A percentile compares a stretch with the other conserved stretches of the same genome.
These are phyloP conservation scores for Boletus eberwhitei DNA, from an alignment of 768 basidiomycete genomes.

Conservation along the genomic window DNA sequence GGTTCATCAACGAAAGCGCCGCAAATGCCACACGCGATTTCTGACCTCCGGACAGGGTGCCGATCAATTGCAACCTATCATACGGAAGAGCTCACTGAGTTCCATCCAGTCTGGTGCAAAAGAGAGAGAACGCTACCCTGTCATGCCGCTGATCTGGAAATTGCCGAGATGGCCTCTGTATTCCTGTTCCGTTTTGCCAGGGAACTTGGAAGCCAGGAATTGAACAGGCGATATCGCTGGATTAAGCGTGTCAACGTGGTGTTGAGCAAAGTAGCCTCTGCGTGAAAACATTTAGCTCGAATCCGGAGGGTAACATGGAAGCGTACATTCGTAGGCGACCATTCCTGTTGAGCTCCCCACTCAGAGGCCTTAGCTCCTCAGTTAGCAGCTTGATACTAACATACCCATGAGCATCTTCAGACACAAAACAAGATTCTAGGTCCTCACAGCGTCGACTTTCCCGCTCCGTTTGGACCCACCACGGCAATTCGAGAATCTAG, in stretches of 20 bases:
- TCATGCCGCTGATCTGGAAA: conserved; percentile 96
- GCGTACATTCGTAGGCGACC: conserved; percentile 85
- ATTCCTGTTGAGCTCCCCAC: conserved; percentile 85
- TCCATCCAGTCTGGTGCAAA: neutral
- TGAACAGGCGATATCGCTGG: conserved; percentile 88
- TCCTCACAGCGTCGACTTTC: conserved; percentile 89
- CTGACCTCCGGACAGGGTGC: conserved; percentile 91
- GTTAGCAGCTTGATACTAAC: conserved; percentile 74
- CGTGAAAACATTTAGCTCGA: neutral
- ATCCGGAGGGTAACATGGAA: conserved; percentile 1
- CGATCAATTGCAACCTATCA: conserved; percentile 77
- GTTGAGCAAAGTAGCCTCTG: conserved; percentile 91
- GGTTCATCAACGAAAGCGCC: conserved; percentile 76
- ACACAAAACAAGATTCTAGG: neutral
- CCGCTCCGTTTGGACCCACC: conserved; percentile 92
- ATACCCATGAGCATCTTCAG: conserved; percentile 6
- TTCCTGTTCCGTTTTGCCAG: conserved; percentile 94
- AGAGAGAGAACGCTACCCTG: conserved; percentile 51
- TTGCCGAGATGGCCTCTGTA: conserved; percentile 94
- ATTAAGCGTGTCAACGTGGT: conserved; percentile 90
- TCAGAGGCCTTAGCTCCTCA: conserved; percentile 20
- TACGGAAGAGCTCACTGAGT: neutral
- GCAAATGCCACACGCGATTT: conserved; percentile 96
- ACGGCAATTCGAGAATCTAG: conserved; percentile 94
- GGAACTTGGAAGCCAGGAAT: conserved; percentile 88